Base-by-base conservation (phyloP, 495 filamentous ascomycete genomes). In the Clavariopsis aquatica region DNA sequence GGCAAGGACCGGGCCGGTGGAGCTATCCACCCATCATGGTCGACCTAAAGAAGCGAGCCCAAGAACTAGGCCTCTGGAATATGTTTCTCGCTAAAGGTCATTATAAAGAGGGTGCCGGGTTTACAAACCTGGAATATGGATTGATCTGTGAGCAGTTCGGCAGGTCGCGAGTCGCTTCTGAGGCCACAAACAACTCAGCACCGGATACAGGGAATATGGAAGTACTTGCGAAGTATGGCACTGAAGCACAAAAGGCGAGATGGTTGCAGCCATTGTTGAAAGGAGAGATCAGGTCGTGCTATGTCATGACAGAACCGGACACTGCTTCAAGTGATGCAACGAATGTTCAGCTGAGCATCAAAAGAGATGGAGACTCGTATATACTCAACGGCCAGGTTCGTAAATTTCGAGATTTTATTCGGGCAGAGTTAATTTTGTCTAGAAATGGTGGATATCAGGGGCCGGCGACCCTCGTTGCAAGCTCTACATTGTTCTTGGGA, bases 171-270 rank as follows among this genome's bases (percentile, higher is more conserved):
- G 73, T 85, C 57, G 92, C 90, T 45, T 89, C 89, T 6, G 92
- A 96, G 83, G 92, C 93, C 10, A 90, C 89, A 66, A 96, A 96
- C 74, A 95, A 91, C 72, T 83, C 92, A 27, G 92, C 92, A 13
- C 92, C 92, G 6, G 92, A 96, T 74, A 96, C 92, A 0, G 92
- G 92, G 8, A 96, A 96, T 74, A 96, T 96, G 92, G 92, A 96
- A 72, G 91, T 96, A 31, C 74, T 96, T 56, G 92, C 93, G 70
- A 96, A 94, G 78, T 96, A 96, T 72, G 93, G 89, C 20, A 93
- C 89, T 62, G 89, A 92, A 0, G 85, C 81, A n/a, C 92, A 96
- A 79, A 96, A 96, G 83, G 83, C 82, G 69, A 73, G 89, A 73
- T 96, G 92, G 92, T 81, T 96, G 62, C 81, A 81, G 64, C 92